phyloP scores from a whole-genome alignment of 192 early-diverging fungal genomes.

The Pilobolus umbonatus region DNA sequence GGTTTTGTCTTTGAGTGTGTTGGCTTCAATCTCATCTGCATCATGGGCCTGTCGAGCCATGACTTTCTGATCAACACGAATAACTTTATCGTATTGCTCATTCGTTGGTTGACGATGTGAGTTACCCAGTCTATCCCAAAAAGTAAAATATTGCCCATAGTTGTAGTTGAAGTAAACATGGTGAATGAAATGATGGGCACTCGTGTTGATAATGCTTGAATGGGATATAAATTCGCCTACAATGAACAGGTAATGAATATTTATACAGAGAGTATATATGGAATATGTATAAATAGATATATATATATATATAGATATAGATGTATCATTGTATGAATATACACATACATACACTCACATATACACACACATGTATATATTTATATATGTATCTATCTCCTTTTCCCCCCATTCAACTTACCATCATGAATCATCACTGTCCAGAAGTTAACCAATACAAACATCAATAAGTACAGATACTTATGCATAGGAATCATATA shows the following conservation, averaged over 20 bases:
- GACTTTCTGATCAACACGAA: constrained; percentile 56
- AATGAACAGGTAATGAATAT: background rate
- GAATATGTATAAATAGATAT: constrained; percentile 7
- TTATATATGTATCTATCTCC: background rate
- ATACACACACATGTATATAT: background rate
- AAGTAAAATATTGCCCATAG: constrained; percentile 96
- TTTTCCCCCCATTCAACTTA: constrained; percentile 19
- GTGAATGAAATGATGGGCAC: constrained; percentile 97
- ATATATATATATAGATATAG: no score
- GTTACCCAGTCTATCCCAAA: constrained; percentile 80
- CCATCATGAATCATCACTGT: constrained; percentile 97
- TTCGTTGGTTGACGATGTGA: constrained; percentile 64
- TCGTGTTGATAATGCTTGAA: constrained; percentile 72
- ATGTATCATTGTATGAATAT: no score
- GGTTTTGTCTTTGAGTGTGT: background rate
- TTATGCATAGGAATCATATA: constrained; percentile 90
- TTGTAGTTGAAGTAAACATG: constrained; percentile 99
- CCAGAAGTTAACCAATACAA: constrained; percentile 91
- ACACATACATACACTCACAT: no score
- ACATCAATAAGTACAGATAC: constrained; percentile 81
- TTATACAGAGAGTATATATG: background rate
- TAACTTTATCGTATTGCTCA: constrained; percentile 58
- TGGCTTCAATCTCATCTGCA: constrained; percentile 51
- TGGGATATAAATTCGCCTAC: constrained; percentile 66
- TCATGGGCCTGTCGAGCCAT: constrained; percentile 61